Evolutionary conservation across 2,329 filamentous ascomycete species (phyloP).

Genomic region (Botrytis sinoallii): DNA sequence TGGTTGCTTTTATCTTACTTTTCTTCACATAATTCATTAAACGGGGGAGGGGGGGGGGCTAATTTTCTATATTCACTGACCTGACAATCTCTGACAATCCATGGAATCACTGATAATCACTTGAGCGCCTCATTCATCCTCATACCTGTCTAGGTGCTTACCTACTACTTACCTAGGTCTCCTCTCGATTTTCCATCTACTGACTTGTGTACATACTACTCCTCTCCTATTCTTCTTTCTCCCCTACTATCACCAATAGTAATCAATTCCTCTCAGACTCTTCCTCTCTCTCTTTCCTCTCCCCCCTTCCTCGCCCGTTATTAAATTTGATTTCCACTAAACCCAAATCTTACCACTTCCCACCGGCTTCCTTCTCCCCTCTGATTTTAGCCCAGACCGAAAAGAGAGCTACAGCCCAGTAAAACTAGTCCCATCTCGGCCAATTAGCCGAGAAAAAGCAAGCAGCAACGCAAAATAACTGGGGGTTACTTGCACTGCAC

Average conservation of each 20-base stretch:
- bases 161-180: background rate
- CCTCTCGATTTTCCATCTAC: background rate
- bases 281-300: background rate
- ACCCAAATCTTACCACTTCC: conserved; percentile 1
- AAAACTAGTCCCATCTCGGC: background rate
- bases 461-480: conserved; percentile 7
- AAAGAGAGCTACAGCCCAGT: conserved; percentile 5
- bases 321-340: conserved; percentile 7
- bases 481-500: background rate
- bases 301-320: background rate
- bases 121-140: background rate
- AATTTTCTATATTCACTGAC: background rate
- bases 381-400: conserved; percentile 6
- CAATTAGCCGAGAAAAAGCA: conserved; percentile 5
- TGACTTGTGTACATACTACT: background rate
- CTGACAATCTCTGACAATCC: background rate
- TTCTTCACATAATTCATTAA: background rate
- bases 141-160: background rate
- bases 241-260: background rate
- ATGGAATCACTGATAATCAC: background rate
- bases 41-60: background rate
- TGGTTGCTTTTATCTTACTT: background rate
- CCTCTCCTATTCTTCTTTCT: background rate
- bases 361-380: conserved; percentile 4
- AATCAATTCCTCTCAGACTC: background rate